A percentile compares a stretch with the other conserved stretches of the same genome.
These are phyloP conservation scores for Ambrosiella beaveri DNA, from an alignment of 2,329 filamentous ascomycete species.

Conservation along the genomic window DNA sequence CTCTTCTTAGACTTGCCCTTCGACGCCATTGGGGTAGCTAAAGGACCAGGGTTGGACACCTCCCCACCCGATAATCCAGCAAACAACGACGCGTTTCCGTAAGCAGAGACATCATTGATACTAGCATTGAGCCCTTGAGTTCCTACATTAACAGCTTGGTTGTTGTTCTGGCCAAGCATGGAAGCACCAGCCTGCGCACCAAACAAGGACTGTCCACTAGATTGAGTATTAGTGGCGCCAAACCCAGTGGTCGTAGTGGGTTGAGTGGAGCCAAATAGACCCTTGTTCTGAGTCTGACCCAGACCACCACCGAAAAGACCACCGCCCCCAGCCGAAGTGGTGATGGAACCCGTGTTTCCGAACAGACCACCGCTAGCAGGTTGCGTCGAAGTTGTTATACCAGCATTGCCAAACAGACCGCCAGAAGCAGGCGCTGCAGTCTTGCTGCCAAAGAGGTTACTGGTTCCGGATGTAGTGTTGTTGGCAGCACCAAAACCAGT, in stretches of 20 bases:
- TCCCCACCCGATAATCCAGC: constrained; percentile 48
- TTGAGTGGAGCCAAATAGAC: constrained; percentile 32
- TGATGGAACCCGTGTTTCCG: constrained; percentile 18
- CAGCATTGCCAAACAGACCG: constrained; percentile 14
- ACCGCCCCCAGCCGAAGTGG: constrained; percentile 19
- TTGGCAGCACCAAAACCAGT: constrained; percentile 26
- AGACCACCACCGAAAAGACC: constrained; percentile 23
- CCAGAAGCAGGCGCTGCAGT: constrained; percentile 17
- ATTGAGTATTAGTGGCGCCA: constrained; percentile 29
- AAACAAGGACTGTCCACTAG: constrained; percentile 27
- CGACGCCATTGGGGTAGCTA: constrained; percentile 74
- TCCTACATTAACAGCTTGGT: constrained; percentile 24
- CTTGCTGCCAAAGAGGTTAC: constrained; percentile 26
- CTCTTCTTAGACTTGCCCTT: constrained; percentile 59
- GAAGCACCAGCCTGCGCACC: constrained; percentile 22
- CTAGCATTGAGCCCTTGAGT: constrained; percentile 58
- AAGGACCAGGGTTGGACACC: constrained; percentile 60
- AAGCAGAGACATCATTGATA: constrained; percentile 69
- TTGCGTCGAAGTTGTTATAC: constrained; percentile 22
- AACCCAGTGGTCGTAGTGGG: constrained; percentile 36
- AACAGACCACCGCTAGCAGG: constrained; percentile 16
- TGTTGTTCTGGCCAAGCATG: constrained; percentile 33
- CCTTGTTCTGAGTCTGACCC: constrained; percentile 19
- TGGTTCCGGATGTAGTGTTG: constrained; percentile 16
- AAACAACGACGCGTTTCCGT: constrained; percentile 77